Conservation (phyloP, 192 early-diverging fungal species). For the Mycoemilia scoparia region DNA sequence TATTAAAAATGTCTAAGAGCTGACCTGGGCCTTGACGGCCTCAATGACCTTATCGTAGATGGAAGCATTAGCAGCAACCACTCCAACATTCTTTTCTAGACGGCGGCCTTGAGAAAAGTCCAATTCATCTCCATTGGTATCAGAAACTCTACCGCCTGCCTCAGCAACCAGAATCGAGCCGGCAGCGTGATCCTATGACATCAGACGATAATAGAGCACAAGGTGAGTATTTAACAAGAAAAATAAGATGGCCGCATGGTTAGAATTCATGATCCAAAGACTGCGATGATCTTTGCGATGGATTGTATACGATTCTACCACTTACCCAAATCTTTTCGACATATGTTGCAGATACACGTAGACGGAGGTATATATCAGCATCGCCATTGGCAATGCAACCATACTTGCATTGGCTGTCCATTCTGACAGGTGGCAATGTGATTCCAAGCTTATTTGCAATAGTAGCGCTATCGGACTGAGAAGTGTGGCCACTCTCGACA, state of each 20-base stretch:
- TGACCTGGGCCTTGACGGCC: conserved; percentile 62
- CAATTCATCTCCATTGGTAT: conserved; percentile 63
- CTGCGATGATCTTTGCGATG: no score
- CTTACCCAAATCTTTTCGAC: conserved; percentile 99
- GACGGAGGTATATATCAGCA: conserved; percentile 78
- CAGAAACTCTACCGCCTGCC: conserved; percentile 77
- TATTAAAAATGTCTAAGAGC: no score
- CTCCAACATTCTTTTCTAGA: conserved; percentile 67
- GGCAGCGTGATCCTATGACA: conserved; percentile 94
- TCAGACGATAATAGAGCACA: conserved; percentile 4
- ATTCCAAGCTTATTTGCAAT: conserved; percentile 75
- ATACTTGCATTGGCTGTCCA: conserved; percentile 99
- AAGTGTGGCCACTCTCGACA: conserved; percentile 79
- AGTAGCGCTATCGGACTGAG: conserved; percentile 56
- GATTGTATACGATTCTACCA: no score
- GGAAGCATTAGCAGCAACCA: conserved; percentile 58
- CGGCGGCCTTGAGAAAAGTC: conserved; percentile 83
- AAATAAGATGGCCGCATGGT: neutral
- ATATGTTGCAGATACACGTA: conserved; percentile 64
- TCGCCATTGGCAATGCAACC: conserved; percentile 77
- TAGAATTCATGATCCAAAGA: neutral
- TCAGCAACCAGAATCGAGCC: conserved; percentile 80
- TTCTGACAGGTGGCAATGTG: conserved; percentile 55
- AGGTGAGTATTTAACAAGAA: neutral
- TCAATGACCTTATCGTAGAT: conserved; percentile 60